Evolutionary conservation across 257 asterid genomes (phyloP).

Genomic region (Gentiana dahurica): DNA sequence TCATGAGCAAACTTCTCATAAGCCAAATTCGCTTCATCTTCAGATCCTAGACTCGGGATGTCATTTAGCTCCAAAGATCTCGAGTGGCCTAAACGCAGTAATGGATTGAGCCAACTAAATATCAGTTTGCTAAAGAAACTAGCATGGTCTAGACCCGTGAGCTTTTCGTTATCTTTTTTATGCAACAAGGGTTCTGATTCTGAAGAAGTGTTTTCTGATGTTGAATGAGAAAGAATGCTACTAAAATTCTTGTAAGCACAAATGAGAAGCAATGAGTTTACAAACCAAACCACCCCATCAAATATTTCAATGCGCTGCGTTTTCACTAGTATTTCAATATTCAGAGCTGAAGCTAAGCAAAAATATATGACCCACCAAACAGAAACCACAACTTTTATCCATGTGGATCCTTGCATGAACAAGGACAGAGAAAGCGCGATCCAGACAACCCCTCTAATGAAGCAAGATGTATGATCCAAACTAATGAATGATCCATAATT

Average conservation of each 20-base stretch:
- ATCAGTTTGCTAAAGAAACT: constrained; percentile 30
- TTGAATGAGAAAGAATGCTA: constrained; percentile 14
- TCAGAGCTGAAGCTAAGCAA: constrained; percentile 32
- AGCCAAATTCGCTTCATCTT: constrained; percentile 47
- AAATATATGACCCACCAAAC: constrained; percentile 51
- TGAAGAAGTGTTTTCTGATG: background rate
- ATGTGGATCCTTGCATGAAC: constrained; percentile 32
- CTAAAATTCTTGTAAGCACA: constrained; percentile 24
- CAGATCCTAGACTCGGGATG: constrained; percentile 43
- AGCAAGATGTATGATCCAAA: constrained; percentile 23
- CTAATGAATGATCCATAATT: constrained; percentile 10
- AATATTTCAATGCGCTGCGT: constrained; percentile 15
- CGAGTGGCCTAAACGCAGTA: constrained; percentile 41
- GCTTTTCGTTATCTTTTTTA: constrained; percentile 11
- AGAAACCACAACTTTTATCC: constrained; percentile 26
- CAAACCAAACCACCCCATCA: constrained; percentile 43
- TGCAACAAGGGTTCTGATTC: constrained; percentile 33
- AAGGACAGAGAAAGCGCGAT: constrained; percentile 32
- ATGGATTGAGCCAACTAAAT: constrained; percentile 56
- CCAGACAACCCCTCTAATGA: constrained; percentile 47
- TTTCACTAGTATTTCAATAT: constrained; percentile 19
- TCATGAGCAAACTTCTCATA: constrained; percentile 29
- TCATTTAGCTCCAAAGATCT: constrained; percentile 40
- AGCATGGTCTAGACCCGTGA: constrained; percentile 13
- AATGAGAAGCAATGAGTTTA: constrained; percentile 36